These are phyloP conservation scores for Wickerhamomyces chambardii DNA, from an alignment of 805 yeast genomes.

Conservation along the genomic window DNA sequence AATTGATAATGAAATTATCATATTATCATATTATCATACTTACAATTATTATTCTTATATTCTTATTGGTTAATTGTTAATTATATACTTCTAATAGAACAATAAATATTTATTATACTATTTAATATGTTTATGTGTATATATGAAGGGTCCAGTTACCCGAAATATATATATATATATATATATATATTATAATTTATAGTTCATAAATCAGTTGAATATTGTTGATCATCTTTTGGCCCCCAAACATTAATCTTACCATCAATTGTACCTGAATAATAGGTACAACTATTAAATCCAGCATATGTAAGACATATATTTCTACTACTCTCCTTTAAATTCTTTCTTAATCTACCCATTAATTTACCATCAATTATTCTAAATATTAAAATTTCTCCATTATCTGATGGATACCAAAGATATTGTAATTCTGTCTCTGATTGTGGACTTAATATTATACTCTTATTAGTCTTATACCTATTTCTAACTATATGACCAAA, in stretches of 20 bases:
- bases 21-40: too few species aligned
- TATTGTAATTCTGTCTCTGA: slow-evolving; percentile 47
- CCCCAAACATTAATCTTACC: slow-evolving; percentile 60
- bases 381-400: slow-evolving; percentile 57
- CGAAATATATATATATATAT: too few species aligned
- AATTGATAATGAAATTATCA: too few species aligned
- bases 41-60: too few species aligned
- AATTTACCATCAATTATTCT: slow-evolving; percentile 55
- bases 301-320: slow-evolving; percentile 44
- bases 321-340: slow-evolving; percentile 29
- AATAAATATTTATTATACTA: too few species aligned
- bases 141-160: too few species aligned
- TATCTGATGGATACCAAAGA: slow-evolving; percentile 66
- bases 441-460: slow-evolving; percentile 24
- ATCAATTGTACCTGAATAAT: slow-evolving; percentile 55
- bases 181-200: neutral
- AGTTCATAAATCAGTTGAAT: slow-evolving; percentile 2
- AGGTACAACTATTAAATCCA: slow-evolving; percentile 34
- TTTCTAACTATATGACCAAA: slow-evolving; percentile 76
- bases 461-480: slow-evolving; percentile 26
- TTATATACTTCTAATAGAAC: too few species aligned
- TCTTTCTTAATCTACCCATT: slow-evolving; percentile 43
- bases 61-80: too few species aligned
- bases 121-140: too few species aligned
- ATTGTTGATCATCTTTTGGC: slow-evolving; percentile 17